Percentiles rank a stretch among this genome's conserved stretches.
phyloP scores from a whole-genome alignment of 2,329 filamentous ascomycete genomes.

The Aureobasidium sp. region DNA sequence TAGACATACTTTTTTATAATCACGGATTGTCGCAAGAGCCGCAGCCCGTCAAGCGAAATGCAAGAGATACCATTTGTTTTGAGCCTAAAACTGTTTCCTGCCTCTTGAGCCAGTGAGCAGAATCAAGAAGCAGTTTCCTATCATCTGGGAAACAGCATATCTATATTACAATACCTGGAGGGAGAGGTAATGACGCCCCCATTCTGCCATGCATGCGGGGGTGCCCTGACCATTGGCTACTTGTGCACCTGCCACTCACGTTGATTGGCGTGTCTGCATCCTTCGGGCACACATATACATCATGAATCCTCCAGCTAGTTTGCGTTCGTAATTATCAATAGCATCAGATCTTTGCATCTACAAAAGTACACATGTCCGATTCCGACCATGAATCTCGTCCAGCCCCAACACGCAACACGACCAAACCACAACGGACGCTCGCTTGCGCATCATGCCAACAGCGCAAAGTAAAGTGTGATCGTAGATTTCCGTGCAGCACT shows the following conservation, averaged over 20 bases:
- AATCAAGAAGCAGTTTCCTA: not conserved
- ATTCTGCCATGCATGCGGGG: not conserved
- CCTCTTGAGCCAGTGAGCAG: not conserved
- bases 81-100: not conserved
- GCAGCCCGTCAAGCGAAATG: not conserved
- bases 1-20: constrained; percentile 8
- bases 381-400: not conserved
- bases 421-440: not conserved
- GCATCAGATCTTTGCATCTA: not conserved
- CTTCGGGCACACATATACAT: not conserved
- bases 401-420: not conserved
- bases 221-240: not conserved
- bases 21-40: not conserved
- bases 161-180: not conserved
- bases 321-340: not conserved
- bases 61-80: constrained; percentile 11
- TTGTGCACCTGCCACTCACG: not conserved
- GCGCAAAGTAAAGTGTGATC: constrained; percentile 63
- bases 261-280: not conserved
- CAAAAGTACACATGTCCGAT: not conserved
- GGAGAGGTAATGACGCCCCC: not conserved
- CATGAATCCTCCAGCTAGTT: not conserved
- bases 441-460: constrained; percentile 68
- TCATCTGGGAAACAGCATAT: not conserved
- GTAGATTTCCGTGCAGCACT: constrained; percentile 63